Evolutionary conservation across 495 filamentous ascomycete genomes (phyloP).

Genomic region (Xylaria scruposa): DNA sequence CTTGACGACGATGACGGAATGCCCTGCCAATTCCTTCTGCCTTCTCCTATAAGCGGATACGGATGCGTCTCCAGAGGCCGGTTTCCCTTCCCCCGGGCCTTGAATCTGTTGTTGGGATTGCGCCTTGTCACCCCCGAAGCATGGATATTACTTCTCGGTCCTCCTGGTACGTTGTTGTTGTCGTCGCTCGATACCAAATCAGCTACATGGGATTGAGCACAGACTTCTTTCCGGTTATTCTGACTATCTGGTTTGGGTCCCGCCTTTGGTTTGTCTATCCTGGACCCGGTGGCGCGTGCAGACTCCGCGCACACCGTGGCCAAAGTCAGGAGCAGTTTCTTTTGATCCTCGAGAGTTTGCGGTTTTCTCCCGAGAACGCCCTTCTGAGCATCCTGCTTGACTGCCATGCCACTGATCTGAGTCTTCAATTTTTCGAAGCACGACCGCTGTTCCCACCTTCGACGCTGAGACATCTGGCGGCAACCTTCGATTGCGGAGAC

Average conservation of each 20-base stretch:
- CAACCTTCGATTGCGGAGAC: neutral
- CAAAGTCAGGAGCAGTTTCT: neutral
- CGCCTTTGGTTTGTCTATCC: neutral
- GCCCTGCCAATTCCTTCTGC: neutral
- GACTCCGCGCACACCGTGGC: neutral
- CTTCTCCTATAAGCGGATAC: neutral
- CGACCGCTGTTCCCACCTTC: neutral
- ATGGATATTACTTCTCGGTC: neutral
- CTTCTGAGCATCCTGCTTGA: neutral
- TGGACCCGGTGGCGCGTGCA: neutral
- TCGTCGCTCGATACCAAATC: neutral
- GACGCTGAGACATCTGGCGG: constrained; percentile 1
- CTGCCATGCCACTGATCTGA: neutral
- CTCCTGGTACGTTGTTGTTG: neutral
- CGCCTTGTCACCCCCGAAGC: neutral
- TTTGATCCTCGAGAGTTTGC: neutral
- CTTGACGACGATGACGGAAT: neutral
- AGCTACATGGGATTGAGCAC: neutral
- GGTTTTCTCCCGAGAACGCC: constrained; percentile 10
- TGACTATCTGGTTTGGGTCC: neutral
- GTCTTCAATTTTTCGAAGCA: neutral
- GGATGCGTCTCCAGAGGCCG: neutral
- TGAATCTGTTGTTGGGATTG: neutral
- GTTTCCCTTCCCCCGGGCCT: neutral
- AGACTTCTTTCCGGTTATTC: neutral